phyloP scores from a whole-genome alignment of 306 rosid genomes.

The Hippophae gyantsensis region DNA sequence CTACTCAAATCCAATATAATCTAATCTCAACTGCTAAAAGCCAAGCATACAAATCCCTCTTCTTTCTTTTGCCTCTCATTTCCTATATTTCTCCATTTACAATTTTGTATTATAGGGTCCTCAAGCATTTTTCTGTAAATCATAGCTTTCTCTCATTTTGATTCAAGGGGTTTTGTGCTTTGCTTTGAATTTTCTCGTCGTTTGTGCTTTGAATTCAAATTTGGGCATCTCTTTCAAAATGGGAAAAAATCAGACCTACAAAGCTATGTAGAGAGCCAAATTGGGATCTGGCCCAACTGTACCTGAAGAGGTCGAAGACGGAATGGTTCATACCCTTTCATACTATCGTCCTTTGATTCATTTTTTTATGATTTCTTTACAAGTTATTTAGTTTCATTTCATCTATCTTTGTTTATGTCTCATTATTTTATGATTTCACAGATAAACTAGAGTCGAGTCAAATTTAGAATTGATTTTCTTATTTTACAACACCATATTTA shows the following conservation, averaged over 20 bases:
- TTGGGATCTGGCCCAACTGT: conserved; percentile 80
- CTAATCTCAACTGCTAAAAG: background rate
- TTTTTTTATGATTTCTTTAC: too few relatives aligned
- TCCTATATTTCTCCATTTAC: background rate
- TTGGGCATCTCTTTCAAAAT: conserved; percentile 19
- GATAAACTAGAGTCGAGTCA: too few relatives aligned
- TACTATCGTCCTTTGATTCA: conserved; percentile 18
- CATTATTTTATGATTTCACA: too few relatives aligned
- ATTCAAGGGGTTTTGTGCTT: background rate
- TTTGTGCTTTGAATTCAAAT: background rate
- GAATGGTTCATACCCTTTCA: conserved; percentile 99
- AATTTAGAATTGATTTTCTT: too few relatives aligned
- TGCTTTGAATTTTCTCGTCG: background rate
- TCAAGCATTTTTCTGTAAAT: background rate
- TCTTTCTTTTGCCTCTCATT: background rate
- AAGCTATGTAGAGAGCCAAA: conserved; percentile 95
- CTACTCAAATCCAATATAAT: too few relatives aligned
- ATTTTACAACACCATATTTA: too few relatives aligned
- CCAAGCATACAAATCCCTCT: background rate
- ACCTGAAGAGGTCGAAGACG: conserved; percentile 91
- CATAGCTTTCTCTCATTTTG: background rate
- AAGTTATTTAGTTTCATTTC: too few relatives aligned
- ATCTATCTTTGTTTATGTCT: too few relatives aligned
- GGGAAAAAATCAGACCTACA: conserved; percentile 99
- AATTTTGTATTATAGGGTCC: background rate